A percentile compares a stretch with the other conserved stretches of the same genome.
phyloP scores from a whole-genome alignment of 495 filamentous ascomycete genomes.

The Penicillium roqueforti region DNA sequence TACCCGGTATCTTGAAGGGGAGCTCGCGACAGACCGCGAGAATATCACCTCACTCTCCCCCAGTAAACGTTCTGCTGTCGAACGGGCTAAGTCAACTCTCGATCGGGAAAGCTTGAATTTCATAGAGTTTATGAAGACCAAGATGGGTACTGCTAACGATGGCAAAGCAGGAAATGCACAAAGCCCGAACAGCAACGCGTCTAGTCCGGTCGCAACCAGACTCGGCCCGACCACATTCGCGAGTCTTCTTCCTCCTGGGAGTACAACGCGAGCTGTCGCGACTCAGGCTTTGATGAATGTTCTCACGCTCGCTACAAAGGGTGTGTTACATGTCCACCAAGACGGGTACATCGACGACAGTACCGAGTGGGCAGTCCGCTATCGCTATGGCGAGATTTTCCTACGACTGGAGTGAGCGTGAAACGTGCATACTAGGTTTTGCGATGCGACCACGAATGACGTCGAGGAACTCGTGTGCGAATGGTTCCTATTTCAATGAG shows the following conservation, averaged over 20 bases:
- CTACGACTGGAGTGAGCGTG: slow-evolving; percentile 9
- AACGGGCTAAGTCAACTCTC: slow-evolving; percentile 47
- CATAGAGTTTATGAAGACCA: slow-evolving; percentile 51
- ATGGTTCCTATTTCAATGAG: no score
- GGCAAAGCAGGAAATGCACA: not conserved
- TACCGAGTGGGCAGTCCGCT: slow-evolving; percentile 18
- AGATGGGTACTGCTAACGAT: slow-evolving; percentile 1
- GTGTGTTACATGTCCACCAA: slow-evolving; percentile 35
- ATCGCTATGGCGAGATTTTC: slow-evolving; percentile 34
- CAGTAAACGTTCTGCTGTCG: slow-evolving; percentile 36
- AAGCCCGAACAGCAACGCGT: not conserved
- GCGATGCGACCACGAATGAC: not conserved
- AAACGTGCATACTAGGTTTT: not conserved
- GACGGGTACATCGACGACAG: slow-evolving; percentile 21
- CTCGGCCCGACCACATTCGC: slow-evolving; percentile 48
- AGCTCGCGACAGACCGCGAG: slow-evolving; percentile 32
- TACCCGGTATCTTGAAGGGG: slow-evolving; percentile 35
- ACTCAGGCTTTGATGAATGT: slow-evolving; percentile 72
- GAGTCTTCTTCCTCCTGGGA: slow-evolving; percentile 51
- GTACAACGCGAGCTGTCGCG: slow-evolving; percentile 55
- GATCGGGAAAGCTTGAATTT: slow-evolving; percentile 58
- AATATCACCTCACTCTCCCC: slow-evolving; percentile 38
- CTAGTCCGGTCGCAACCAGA: not conserved
- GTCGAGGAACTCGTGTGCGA: no score
- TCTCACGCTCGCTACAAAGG: slow-evolving; percentile 65